Evolutionary conservation across 1,284 basidiomycete species (phyloP), one percentile per base, ranked within the genome.

Genomic region (Melanopsichium pennsylvanicum): DNA sequence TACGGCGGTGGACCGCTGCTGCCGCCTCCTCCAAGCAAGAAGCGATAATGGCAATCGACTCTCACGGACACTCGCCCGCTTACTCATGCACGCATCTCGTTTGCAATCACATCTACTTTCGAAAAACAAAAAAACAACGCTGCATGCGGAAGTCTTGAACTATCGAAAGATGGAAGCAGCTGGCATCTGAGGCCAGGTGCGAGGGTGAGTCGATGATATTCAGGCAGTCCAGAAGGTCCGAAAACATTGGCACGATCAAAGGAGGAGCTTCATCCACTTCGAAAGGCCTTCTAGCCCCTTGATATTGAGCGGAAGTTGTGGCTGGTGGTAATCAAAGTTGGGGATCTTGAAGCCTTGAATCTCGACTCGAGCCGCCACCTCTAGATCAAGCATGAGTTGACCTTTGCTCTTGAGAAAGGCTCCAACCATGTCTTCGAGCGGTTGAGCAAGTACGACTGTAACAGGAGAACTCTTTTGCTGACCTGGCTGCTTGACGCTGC

Each of bases 391-490:
- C 42, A 64, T 44, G 48, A 76, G 51, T 16, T 49, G 42, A 3
- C 74, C 74, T 43, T 72, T 67, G 40, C 66, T 67, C n/a, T 61
- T 46, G 26, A 76, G 38, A 31, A 76, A 73, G 0, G 74, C 69
- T 10, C 50, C 50, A 2, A 76, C 70, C 38, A 71, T 57, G 22
- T 66, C 38, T 34, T 74, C 70, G n/a, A 76, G 56, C 10, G 66
- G 60, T 26, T 72, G 66, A 4, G 66, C 66, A 18, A 76, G 62
- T 11, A 50, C 47, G 3, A 72, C 69, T 10, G 56, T 33, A 22
- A 69, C 51, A 5, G 62, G 56, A 27, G 68, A 54, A 47, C 52
- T 62, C 26, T 44, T 39, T 32, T 68, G 59, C 32, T 52, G 59
- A 5, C 60, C 51, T 0, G 51, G 51, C 38, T 57, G 51, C 40